phyloP scores from a whole-genome alignment of 2,329 filamentous ascomycete genomes.

The Talaromyces atroroseus region DNA sequence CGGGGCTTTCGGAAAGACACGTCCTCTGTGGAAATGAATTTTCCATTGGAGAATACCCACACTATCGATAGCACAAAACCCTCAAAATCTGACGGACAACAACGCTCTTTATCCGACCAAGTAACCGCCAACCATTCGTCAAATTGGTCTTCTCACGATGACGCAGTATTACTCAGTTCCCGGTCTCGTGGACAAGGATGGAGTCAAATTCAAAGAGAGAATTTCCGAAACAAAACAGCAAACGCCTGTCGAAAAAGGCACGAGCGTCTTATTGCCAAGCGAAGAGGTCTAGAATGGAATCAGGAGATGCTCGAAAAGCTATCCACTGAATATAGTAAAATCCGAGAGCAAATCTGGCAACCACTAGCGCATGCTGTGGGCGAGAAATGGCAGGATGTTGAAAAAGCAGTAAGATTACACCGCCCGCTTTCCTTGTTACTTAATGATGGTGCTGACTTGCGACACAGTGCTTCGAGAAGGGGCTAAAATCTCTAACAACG shows the following conservation, averaged over 20 bases:
- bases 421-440: background rate
- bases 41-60: background rate
- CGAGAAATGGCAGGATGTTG: slow-evolving; percentile 61
- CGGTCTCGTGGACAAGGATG: slow-evolving; percentile 74
- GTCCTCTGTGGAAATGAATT: slow-evolving; percentile 6
- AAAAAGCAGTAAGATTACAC: slow-evolving; percentile 66
- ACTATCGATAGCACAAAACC: slow-evolving; percentile 3
- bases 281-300: slow-evolving; percentile 71
- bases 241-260: slow-evolving; percentile 89
- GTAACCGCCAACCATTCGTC: slow-evolving; percentile 29
- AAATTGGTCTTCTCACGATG: slow-evolving; percentile 69
- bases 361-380: slow-evolving; percentile 59
- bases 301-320: slow-evolving; percentile 67
- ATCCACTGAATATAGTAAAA: slow-evolving; percentile 71
- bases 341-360: slow-evolving; percentile 77
- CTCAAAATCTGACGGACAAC: background rate
- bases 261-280: slow-evolving; percentile 72
- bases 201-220: slow-evolving; percentile 68
- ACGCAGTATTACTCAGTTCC: slow-evolving; percentile 65
- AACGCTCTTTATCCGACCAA: slow-evolving; percentile 2
- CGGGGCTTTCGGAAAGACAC: background rate
- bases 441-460: background rate
- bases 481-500: slow-evolving; percentile 14
- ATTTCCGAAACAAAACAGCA: slow-evolving; percentile 70
- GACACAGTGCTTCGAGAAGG: slow-evolving; percentile 21